phyloP scores from a whole-genome alignment of 1,139 yeast species.

The Scheffersomyces cryptocercus region DNA sequence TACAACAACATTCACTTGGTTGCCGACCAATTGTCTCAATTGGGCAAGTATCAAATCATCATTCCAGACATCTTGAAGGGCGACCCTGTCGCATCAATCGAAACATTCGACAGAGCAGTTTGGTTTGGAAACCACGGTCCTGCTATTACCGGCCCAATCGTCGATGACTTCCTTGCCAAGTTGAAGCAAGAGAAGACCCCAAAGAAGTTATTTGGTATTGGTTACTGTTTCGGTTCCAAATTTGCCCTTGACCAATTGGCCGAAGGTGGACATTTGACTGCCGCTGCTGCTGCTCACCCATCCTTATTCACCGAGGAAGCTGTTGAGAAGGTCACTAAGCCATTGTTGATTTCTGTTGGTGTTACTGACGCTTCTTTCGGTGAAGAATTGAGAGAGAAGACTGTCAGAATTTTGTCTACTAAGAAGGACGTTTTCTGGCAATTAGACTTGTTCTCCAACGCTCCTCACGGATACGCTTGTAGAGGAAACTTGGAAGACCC shows the following conservation, averaged over 20 bases:
- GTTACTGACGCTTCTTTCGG: conserved; percentile 17
- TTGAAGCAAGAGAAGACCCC: conserved; percentile 5
- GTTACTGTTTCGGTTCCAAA: conserved; percentile 24
- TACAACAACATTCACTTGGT: conserved; percentile 21
- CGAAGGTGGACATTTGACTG: conserved; percentile 13
- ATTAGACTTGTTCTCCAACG: conserved; percentile 17
- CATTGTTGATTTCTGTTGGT: conserved; percentile 20
- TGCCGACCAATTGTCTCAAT: conserved; percentile 18
- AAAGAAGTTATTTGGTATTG: conserved; percentile 15
- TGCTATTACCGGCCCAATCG: conserved; percentile 38
- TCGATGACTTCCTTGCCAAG: conserved; percentile 7
- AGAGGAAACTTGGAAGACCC: conserved; percentile 64
- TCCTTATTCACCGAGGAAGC: conserved; percentile 19
- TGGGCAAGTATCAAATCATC: conserved; percentile 27
- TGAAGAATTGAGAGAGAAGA: conserved; percentile 16
- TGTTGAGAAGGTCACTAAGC: conserved; percentile 15
- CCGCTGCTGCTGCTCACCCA: conserved; percentile 23
- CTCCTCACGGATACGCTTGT: conserved; percentile 20
- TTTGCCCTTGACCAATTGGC: conserved; percentile 14
- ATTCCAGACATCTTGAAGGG: conserved; percentile 22
- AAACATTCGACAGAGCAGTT: conserved; percentile 22
- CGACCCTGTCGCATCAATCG: conserved; percentile 12
- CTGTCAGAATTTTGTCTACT: conserved; percentile 16
- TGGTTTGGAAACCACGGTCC: conserved; percentile 61
- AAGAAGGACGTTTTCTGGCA: conserved; percentile 25